Base-by-base conservation (phyloP, 75 land plant species). In the Larix kaempferi region DNA sequence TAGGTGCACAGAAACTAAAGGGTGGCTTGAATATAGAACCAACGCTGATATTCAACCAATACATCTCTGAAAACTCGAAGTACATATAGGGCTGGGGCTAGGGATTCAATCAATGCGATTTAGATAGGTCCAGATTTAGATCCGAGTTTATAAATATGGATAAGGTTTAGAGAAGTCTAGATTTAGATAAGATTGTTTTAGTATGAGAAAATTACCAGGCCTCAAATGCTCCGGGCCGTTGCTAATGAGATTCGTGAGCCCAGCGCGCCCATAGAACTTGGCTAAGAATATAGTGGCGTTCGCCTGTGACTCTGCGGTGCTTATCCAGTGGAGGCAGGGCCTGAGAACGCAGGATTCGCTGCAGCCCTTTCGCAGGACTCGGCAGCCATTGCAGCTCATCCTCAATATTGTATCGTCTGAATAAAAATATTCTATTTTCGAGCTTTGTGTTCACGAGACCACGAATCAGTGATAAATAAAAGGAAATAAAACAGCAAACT, bases 351-450 rank as follows among this genome's bases (percentile, higher is more conserved):
- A 94, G 52, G 76, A 80, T 5, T 89, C 94, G 52, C 90, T 91
- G 84, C 96, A 94, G 12, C 96, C 96, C 74, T 91, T 94, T 29
- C 96, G 82, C 23, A 94, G 92, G 8, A 94, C 92, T 26, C 96
- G 72, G 78, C 96, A 94, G 1, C 96, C 96, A 81, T 91, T 91
- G 86, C 94, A 94, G 79, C 96, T 94, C 92, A 91, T 91, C 84
- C 88, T 77, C 88, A 86, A 83, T 44, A 19, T 67, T n/a, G n/a
- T n/a, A n/a, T n/a, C n/a, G n/a, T 3, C 3, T 39, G 44, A 3
- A 39, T 5, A 39, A 39, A 6, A 39, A 39, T 39, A 3, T 39
- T 39, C 0, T 39, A 39, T 39, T 3, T 4, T 39, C 3, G 5
- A 39, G 6, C 1, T 39, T 6, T 39, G 6, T 39, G 6, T 0